Evolutionary conservation across 2,329 filamentous ascomycete species (phyloP).

Genomic region (Aspergillus sp.): DNA sequence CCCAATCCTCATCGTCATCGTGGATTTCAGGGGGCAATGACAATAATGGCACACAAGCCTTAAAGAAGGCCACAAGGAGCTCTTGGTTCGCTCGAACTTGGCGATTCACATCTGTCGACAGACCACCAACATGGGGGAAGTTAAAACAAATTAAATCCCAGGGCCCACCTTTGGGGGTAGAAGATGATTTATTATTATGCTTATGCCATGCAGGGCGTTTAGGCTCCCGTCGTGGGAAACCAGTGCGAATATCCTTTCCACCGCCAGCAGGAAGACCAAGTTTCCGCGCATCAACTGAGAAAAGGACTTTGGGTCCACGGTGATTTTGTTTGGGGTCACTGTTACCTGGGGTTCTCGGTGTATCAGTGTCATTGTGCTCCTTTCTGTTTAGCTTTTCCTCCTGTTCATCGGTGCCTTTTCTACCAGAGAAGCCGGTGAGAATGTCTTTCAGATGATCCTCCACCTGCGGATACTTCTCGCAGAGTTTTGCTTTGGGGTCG

Average conservation of each 20-base stretch:
- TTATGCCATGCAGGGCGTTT: constrained; percentile 25
- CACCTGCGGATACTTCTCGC: constrained; percentile 70
- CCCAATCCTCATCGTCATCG: constrained; percentile 20
- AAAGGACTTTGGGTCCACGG: constrained; percentile 28
- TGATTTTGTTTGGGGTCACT: constrained; percentile 5
- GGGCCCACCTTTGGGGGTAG: constrained; percentile 24
- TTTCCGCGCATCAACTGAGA: constrained; percentile 41
- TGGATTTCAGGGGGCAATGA: constrained; percentile 22
- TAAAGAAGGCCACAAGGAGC: constrained; percentile 46
- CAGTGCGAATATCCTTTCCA: constrained; percentile 41
- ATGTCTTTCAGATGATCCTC: constrained; percentile 52
- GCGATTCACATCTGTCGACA: constrained; percentile 86
- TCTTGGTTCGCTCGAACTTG: constrained; percentile 88
- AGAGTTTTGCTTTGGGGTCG: constrained; percentile 46
- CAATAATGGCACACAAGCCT: constrained; percentile 37
- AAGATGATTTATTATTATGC: constrained; percentile 3
- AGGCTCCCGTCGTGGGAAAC: constrained; percentile 25
- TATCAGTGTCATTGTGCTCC: constrained; percentile 5
- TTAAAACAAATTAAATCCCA: constrained; percentile 89
- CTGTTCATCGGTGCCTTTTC: background rate
- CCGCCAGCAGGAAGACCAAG: constrained; percentile 31
- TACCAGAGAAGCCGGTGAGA: constrained; percentile 6
- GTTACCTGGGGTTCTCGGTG: background rate
- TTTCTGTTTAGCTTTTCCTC: background rate
- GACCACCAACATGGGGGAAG: constrained; percentile 92